Conservation (phyloP, 257 asterid genomes). For the Forsythia suspensa region DNA sequence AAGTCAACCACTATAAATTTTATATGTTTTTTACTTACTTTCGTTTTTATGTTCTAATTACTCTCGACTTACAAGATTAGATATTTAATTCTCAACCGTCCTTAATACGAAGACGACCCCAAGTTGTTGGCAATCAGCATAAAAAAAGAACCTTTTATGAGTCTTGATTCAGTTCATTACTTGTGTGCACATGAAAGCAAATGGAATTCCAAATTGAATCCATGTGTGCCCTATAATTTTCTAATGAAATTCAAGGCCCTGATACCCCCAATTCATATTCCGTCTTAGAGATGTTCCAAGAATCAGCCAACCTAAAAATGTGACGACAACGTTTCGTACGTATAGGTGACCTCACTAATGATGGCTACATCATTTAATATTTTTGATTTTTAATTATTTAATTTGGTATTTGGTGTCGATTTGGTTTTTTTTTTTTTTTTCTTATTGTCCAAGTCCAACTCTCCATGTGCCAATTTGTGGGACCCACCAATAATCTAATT, state of each 20-base stretch:
- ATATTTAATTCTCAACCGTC: no score
- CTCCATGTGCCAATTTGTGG: conserved; percentile 14
- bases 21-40: no score
- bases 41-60: no score
- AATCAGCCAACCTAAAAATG: conserved; percentile 2
- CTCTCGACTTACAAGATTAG: no score
- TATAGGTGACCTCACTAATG: background rate
- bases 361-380: background rate
- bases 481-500: conserved; percentile 17
- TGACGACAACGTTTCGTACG: background rate
- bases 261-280: background rate
- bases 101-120: background rate
- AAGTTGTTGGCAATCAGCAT: background rate
- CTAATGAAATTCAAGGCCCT: background rate
- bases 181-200: background rate
- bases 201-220: background rate
- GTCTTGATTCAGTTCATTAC: background rate
- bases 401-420: background rate
- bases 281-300: conserved; percentile 15
- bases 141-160: background rate
- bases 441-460: background rate
- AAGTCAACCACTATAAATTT: no score
- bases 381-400: background rate
- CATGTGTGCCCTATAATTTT: background rate
- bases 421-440: background rate